Evolutionary conservation across 2,329 filamentous ascomycete species (phyloP), one percentile per base, ranked within the genome.

Genomic region (Drechslerella dactyloides): DNA sequence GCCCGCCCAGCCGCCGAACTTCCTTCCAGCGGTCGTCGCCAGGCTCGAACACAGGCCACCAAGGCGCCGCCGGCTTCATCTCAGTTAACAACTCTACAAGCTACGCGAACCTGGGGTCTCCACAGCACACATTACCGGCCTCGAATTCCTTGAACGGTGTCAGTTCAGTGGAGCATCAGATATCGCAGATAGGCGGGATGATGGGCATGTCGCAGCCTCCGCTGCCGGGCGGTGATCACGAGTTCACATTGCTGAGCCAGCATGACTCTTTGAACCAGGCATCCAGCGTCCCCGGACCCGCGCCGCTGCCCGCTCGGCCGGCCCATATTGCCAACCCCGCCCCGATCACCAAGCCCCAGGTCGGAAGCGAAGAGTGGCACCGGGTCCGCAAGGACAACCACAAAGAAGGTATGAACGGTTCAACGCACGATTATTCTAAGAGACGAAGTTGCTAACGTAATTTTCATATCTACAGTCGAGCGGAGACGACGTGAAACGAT

Each of bases 291-390:
- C 46, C 66, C 2, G 59, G 68, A 24, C 70, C 74, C 10, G 69
- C 72, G 77, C 78, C 81, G 76, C 79, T 81, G 77, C 75, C 77
- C 66, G 79, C 80, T 46, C 82, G 84, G 60, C 82, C 84, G 63
- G 81, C 82, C 50, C 81, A 84, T 33, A 83, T 84, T 74, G 82
- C 81, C 15, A 82, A 81, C 10, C 76, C 82, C 74, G 80, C 82
- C 75, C 80, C 84, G 77, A 79, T 82, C 62, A 81, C 84, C 66
- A 97, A 97, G 80, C 93, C 93, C 6, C 86, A 89, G 5, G 94
- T 97, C n/a, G 94, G 94, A 1, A 94, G 92, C 1, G 91, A 96
- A 60, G 93, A 97, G 80, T 99, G 94, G 94, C 94, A 99, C 80
- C 96, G 96, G 80, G 88, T 96, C 77, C 87, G 94, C 73, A 94